Evolutionary conservation across 257 asterid species (phyloP).

Genomic region (Vinca minor): DNA sequence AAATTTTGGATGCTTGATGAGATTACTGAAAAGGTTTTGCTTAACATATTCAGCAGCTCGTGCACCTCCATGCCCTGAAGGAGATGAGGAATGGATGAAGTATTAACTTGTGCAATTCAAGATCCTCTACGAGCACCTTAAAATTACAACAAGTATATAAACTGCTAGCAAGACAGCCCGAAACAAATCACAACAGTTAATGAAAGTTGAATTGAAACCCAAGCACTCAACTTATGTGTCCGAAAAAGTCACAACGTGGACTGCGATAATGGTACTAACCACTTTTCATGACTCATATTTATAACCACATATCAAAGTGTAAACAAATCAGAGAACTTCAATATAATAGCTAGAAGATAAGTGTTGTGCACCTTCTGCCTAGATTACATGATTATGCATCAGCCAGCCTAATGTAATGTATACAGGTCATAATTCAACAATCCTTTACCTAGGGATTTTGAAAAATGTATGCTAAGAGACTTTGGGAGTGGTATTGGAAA

Average conservation of each 20-base stretch:
- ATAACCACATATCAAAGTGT: background rate
- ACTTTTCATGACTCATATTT: background rate
- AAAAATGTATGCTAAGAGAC: background rate
- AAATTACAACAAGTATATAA: background rate
- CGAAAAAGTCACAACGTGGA: background rate
- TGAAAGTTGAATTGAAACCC: background rate
- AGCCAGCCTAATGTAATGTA: background rate
- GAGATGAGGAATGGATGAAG: conserved; percentile 6
- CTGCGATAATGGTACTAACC: background rate
- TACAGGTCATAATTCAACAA: background rate
- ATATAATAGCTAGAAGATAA: background rate
- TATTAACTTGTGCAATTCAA: background rate
- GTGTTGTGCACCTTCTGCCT: background rate
- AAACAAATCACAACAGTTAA: background rate
- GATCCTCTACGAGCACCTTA: background rate
- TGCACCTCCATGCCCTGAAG: conserved; percentile 95
- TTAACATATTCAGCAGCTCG: conserved; percentile 97
- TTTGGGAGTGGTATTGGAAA: background rate
- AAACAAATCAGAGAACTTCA: no score
- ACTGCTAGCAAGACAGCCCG: background rate
- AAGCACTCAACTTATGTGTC: background rate
- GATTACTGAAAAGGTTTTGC: conserved; percentile 84
- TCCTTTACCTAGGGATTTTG: background rate
- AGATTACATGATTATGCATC: background rate
- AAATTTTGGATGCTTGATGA: conserved; percentile 83